Evolutionary conservation across 345 rosid genomes (phyloP).

Genomic region (Rubroshorea leprosula): DNA sequence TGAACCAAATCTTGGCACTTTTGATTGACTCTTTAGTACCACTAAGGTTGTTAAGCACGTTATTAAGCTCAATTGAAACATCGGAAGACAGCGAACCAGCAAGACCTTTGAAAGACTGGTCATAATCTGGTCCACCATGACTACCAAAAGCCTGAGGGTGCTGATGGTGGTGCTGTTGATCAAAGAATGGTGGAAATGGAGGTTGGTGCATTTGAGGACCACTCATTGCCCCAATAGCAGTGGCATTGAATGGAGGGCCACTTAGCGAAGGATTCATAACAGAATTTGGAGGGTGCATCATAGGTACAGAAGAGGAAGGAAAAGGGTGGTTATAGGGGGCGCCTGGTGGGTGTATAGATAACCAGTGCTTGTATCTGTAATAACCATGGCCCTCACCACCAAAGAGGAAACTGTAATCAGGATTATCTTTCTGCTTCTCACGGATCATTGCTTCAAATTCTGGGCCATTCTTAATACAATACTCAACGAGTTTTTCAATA

Average conservation of each 20-base stretch:
- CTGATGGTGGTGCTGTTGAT: conserved; percentile 69
- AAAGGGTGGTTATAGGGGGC: conserved; percentile 62
- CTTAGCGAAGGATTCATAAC: conserved; percentile 45
- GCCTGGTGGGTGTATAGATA: conserved; percentile 54
- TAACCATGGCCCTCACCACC: conserved; percentile 93
- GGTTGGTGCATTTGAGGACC: conserved; percentile 73
- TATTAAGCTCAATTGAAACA: conserved; percentile 71
- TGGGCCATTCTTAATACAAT: conserved; percentile 82
- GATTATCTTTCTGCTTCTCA: conserved; percentile 90
- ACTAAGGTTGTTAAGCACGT: conserved; percentile 67
- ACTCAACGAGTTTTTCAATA: conserved; percentile 95
- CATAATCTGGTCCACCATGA: conserved; percentile 73
- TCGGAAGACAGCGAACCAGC: conserved; percentile 89
- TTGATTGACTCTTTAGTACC: conserved; percentile 99
- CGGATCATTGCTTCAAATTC: conserved; percentile 98
- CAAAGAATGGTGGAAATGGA: conserved; percentile 72
- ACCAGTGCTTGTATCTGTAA: conserved; percentile 80
- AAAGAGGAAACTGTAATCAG: conserved; percentile 80
- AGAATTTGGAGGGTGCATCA: conserved; percentile 67
- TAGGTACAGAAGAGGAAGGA: conserved; percentile 34
- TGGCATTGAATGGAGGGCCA: conserved; percentile 26
- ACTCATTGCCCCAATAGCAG: conserved; percentile 40
- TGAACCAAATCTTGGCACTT: conserved; percentile 96
- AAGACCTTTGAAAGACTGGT: conserved; percentile 66
- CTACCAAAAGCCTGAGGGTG: conserved; percentile 52